These are phyloP conservation scores for Lactifluus subvellereus DNA, from an alignment of 768 basidiomycete species.

Conservation along the genomic window DNA sequence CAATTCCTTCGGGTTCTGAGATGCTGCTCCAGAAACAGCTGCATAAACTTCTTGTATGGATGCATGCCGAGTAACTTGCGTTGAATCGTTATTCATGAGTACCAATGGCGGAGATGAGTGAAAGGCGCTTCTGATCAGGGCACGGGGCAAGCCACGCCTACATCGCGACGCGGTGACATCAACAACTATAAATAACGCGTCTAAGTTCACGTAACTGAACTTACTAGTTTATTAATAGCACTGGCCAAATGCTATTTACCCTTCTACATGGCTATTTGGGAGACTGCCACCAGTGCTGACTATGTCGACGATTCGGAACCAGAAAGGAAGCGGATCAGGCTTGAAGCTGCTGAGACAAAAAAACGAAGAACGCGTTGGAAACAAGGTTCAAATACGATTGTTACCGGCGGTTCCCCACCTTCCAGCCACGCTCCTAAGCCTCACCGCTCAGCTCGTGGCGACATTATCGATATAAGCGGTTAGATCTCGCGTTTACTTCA, in stretches of 20 bases:
- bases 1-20: constrained; percentile 54
- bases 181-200: constrained; percentile 26
- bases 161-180: constrained; percentile 1
- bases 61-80: constrained; percentile 38
- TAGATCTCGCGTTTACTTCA: neutral
- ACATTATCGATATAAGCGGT: neutral
- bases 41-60: constrained; percentile 61
- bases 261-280: neutral
- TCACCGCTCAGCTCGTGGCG: no score
- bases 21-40: constrained; percentile 61
- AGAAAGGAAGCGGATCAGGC: constrained; percentile 45
- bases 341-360: constrained; percentile 24
- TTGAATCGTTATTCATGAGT: constrained; percentile 20
- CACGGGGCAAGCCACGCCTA: neutral
- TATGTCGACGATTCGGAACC: constrained; percentile 68
- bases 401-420: neutral
- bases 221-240: neutral
- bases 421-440: neutral
- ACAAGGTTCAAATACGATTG: neutral
- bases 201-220: neutral
- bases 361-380: constrained; percentile 25
- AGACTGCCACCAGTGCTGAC: neutral
- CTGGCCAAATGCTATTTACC: no score
- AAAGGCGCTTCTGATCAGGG: neutral
- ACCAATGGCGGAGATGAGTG: neutral